A percentile compares a stretch with the other conserved stretches of the same genome.
phyloP scores from a whole-genome alignment of 768 basidiomycete genomes.

The Calocybe indica region DNA sequence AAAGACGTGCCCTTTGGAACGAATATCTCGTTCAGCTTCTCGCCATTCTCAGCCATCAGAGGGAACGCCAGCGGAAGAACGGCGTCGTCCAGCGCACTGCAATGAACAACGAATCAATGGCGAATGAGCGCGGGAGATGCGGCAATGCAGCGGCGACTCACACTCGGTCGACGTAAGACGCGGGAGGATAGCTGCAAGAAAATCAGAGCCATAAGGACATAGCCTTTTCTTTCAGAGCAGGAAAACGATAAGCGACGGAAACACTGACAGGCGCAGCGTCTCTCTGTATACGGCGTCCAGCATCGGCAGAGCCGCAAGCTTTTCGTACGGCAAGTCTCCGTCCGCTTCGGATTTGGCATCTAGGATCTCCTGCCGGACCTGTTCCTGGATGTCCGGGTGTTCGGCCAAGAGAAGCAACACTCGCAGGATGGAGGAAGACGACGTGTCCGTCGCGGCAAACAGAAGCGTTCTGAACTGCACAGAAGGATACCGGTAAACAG shows the following conservation, averaged over 20 bases:
- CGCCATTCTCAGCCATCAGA: slow-evolving; percentile 15
- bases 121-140: too few species aligned
- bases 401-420: too few species aligned
- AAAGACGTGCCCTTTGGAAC: slow-evolving; percentile 16
- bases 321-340: slow-evolving; percentile 14
- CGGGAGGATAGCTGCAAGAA: slow-evolving; percentile 4
- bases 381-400: neutral
- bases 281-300: slow-evolving; percentile 20
- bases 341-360: neutral
- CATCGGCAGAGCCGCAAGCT: slow-evolving; percentile 14
- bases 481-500: too few species aligned
- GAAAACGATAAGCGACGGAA: slow-evolving; percentile 5
- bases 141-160: slow-evolving; percentile 1
- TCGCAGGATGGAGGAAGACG: too few species aligned
- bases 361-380: neutral
- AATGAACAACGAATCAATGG: too few species aligned
- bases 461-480: too few species aligned
- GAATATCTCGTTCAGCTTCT: slow-evolving; percentile 12
- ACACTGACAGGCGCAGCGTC: slow-evolving; percentile 16
- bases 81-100: slow-evolving; percentile 11
- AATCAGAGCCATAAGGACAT: too few species aligned
- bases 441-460: too few species aligned
- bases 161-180: slow-evolving; percentile 11
- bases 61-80: slow-evolving; percentile 19
- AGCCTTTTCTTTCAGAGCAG: neutral